A percentile compares a stretch with the other conserved stretches of the same genome.
These are phyloP conservation scores for Magnaporthiopsis poae DNA, from an alignment of 2,329 filamentous ascomycete genomes.

Conservation along the genomic window DNA sequence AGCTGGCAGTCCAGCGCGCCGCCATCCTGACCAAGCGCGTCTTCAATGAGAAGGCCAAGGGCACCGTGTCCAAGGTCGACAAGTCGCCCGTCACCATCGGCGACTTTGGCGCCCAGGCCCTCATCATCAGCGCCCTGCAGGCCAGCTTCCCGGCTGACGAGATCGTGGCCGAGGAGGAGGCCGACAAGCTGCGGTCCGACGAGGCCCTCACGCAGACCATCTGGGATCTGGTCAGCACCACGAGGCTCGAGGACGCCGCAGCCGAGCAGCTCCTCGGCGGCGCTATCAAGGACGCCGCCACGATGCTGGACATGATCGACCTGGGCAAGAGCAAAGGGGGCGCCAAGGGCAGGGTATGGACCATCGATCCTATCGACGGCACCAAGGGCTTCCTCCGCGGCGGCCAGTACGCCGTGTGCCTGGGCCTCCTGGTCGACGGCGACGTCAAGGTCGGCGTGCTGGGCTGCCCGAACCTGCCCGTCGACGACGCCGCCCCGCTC, in stretches of 20 bases:
- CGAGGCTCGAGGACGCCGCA: slow-evolving; percentile 48
- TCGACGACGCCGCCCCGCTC: slow-evolving; percentile 66
- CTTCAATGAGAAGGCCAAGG: slow-evolving; percentile 77
- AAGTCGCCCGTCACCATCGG: slow-evolving; percentile 94
- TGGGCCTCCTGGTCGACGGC: slow-evolving; percentile 84
- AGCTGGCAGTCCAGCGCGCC: slow-evolving; percentile 78
- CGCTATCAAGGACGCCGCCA: slow-evolving; percentile 45
- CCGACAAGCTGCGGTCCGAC: slow-evolving; percentile 66
- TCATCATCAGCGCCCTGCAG: slow-evolving; percentile 85
- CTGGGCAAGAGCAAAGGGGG: slow-evolving; percentile 62
- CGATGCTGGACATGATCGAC: slow-evolving; percentile 55
- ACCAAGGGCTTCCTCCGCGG: slow-evolving; percentile 95
- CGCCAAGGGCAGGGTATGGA: slow-evolving; percentile 73
- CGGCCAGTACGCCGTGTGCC: slow-evolving; percentile 92
- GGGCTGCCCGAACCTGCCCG: slow-evolving; percentile 87
- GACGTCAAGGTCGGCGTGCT: slow-evolving; percentile 89
- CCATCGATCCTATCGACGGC: slow-evolving; percentile 92
- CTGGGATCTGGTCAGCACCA: slow-evolving; percentile 68
- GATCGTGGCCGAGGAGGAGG: slow-evolving; percentile 93
- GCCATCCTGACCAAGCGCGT: slow-evolving; percentile 43
- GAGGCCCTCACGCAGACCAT: slow-evolving; percentile 61
- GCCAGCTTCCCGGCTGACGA: slow-evolving; percentile 83
- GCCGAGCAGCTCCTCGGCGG: slow-evolving; percentile 55
- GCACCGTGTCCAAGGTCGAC: slow-evolving; percentile 88
- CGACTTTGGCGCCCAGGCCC: slow-evolving; percentile 92